These are phyloP conservation scores for Theileria orientalis DNA, from an alignment of 169 alveolate species.

Conservation along the genomic window DNA sequence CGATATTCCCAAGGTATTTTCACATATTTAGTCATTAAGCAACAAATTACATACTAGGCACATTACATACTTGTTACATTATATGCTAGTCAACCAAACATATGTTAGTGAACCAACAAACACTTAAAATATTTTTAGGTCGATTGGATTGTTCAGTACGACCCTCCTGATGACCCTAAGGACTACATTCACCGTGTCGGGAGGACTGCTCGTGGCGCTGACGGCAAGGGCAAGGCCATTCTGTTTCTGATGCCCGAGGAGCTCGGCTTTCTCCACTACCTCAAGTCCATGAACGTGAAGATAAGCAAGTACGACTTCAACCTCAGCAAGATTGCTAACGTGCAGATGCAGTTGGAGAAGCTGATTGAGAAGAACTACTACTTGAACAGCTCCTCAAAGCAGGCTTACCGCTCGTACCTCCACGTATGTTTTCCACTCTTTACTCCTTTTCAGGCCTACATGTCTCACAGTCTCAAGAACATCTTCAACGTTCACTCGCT, in stretches of 20 bases:
- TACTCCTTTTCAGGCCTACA: conserved; percentile 81
- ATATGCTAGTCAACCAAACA: too few species aligned
- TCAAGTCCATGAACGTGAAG: conserved; percentile 89
- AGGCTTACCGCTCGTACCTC: conserved; percentile 94
- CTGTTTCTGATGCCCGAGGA: conserved; percentile 97
- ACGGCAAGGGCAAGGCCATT: conserved; percentile 93
- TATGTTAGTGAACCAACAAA: too few species aligned
- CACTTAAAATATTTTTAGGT: conserved; percentile 69
- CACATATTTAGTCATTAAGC: too few species aligned
- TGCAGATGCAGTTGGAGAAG: conserved; percentile 94
- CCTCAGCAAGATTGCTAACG: conserved; percentile 92
- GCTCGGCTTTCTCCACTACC: conserved; percentile 89
- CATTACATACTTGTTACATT: too few species aligned
- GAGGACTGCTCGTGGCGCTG: conserved; percentile 98
- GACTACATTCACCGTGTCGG: conserved; percentile 99
- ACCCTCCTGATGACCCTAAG: conserved; percentile 99
- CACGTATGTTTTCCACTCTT: conserved; percentile 68
- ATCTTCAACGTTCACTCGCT: conserved; percentile 94
- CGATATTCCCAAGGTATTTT: conserved; percentile 92
- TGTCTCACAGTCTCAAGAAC: conserved; percentile 93
- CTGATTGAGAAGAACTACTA: conserved; percentile 96
- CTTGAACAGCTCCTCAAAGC: conserved; percentile 94
- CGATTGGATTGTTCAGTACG: conserved; percentile 98
- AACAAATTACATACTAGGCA: too few species aligned
- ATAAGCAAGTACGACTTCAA: conserved; percentile 97